Base-by-base conservation (phyloP, 2,329 filamentous ascomycete genomes). In the Plectosphaerella plurivora region DNA sequence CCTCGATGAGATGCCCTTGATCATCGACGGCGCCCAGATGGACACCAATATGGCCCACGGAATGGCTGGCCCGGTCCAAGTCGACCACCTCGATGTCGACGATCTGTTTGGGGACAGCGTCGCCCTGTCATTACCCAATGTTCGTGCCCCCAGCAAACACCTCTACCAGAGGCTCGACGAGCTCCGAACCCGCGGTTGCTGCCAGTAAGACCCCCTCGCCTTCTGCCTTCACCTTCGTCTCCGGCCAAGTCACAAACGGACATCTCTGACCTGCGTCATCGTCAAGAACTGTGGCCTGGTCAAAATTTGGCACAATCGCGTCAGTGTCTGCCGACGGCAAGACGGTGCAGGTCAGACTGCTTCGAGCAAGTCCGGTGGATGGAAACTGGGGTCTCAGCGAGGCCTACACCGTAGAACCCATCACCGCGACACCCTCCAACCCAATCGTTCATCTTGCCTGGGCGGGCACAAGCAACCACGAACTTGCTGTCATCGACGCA, bases 251-350 rank as follows among this genome's bases (percentile, higher is more conserved):
- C 18, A 6, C 22, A 1, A 35, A 33, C 15, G 14, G 22, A 20
- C 20, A 41, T 15, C 18, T 44, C 55, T 55, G 20, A 56, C 53
- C 18, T n/a, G 5, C 42, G n/a, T 44, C 14, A 15, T 20, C 11
- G 28, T 33, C 28, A 33, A 95, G 91, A 65, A 84, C 83, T 58
- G 81, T 97, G 51, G 85, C 88, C 28, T 97, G 93, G 92, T 96
- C 93, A 11, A 91, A 86, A 61, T 82, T 84, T 55, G 93, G 93
- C 44, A 91, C 87, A 54, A 89, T 97, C 59, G 92, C 92, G 25
- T 87, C 86, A 51, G 87, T 97, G 59, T 82, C 86, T 18, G 73
- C 82, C 15, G 87, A 92, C 68, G 88, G 89, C 25, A 79, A 79
- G 47, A 78, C 77, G 14, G 73, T 97, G 50, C 84, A 88, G 63